Conservation (phyloP, 2,329 filamentous ascomycete species). For the Lecanicillium sp. region DNA sequence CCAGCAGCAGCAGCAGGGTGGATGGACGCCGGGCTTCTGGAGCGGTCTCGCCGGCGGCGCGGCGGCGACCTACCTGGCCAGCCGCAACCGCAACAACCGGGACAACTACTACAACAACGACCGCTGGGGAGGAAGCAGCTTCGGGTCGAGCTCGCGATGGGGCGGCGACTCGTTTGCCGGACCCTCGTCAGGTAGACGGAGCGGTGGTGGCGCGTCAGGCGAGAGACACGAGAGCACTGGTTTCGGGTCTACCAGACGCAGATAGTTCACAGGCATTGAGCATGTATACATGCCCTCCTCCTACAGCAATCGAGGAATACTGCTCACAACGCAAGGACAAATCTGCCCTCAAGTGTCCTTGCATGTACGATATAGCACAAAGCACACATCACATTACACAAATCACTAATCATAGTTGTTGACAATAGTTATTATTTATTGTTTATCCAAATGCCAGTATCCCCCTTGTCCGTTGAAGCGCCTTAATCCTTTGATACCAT, state of each 20-base stretch:
- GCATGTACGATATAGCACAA: too few species aligned
- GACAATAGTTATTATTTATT: slow-evolving; percentile 1
- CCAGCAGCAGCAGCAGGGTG: slow-evolving; percentile 20
- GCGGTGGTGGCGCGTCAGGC: slow-evolving; percentile 32
- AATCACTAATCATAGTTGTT: background rate
- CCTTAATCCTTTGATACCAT: slow-evolving; percentile 5
- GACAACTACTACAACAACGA: slow-evolving; percentile 22
- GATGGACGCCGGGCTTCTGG: slow-evolving; percentile 35
- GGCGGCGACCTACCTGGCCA: slow-evolving; percentile 61
- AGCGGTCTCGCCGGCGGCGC: slow-evolving; percentile 61
- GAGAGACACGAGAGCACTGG: slow-evolving; percentile 62
- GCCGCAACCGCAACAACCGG: slow-evolving; percentile 37
- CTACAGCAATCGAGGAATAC: too few species aligned
- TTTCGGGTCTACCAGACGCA: slow-evolving; percentile 62
- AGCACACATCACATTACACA: too few species aligned
- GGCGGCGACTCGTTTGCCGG: slow-evolving; percentile 25
- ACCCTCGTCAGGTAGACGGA: slow-evolving; percentile 32
- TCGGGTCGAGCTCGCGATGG: slow-evolving; percentile 29
- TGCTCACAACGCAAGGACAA: too few species aligned
- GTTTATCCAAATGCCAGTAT: slow-evolving; percentile 8
- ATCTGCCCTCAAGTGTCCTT: too few species aligned
- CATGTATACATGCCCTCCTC: too few species aligned
- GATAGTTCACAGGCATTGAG: too few species aligned
- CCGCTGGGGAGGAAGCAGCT: slow-evolving; percentile 17
- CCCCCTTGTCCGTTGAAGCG: slow-evolving; percentile 9